A percentile compares a stretch with the other conserved stretches of the same genome.
These are phyloP conservation scores for Actinomortierella ambigua DNA, from an alignment of 371 early-diverging fungal genomes.

Conservation along the genomic window DNA sequence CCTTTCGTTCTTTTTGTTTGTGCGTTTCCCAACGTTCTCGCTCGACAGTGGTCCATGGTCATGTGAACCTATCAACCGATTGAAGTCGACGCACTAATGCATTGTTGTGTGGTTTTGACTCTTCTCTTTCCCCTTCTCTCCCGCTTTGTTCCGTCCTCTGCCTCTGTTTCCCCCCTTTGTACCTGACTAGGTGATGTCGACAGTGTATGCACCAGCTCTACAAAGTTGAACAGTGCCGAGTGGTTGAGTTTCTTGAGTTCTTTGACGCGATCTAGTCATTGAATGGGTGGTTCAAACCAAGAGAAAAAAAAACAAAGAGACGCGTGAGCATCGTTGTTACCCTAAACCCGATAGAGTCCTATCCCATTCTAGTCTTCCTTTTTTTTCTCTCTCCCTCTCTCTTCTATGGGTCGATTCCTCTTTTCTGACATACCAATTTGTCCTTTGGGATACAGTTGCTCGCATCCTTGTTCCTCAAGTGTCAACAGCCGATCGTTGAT, in stretches of 20 bases:
- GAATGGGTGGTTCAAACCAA: too few relatives aligned
- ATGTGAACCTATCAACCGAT: too few relatives aligned
- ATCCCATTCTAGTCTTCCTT: not conserved
- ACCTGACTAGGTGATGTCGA: constrained; percentile 40
- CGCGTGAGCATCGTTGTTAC: not conserved
- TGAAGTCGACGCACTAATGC: too few relatives aligned
- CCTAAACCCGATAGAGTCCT: too few relatives aligned
- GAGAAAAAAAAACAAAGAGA: not conserved
- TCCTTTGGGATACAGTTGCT: constrained; percentile 69
- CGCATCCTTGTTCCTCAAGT: constrained; percentile 67
- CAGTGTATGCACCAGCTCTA: constrained; percentile 44
- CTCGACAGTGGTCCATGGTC: too few relatives aligned
- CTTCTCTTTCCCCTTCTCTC: too few relatives aligned
- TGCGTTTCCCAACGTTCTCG: too few relatives aligned
- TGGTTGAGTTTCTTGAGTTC: constrained; percentile 80
- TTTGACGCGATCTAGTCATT: constrained; percentile 63
- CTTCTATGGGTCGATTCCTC: not conserved
- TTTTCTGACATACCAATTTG: constrained; percentile 60
- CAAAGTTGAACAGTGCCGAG: constrained; percentile 71
- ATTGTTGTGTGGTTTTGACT: too few relatives aligned
- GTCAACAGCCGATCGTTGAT: constrained; percentile 63
- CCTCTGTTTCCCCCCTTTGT: constrained; percentile 1
- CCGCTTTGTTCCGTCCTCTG: not conserved
- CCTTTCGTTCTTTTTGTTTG: not conserved
- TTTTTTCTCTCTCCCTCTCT: constrained; percentile 7